These are phyloP conservation scores for Triticum dicoccoides DNA, from an alignment of 176 grass and related monocot species.

Conservation along the genomic window DNA sequence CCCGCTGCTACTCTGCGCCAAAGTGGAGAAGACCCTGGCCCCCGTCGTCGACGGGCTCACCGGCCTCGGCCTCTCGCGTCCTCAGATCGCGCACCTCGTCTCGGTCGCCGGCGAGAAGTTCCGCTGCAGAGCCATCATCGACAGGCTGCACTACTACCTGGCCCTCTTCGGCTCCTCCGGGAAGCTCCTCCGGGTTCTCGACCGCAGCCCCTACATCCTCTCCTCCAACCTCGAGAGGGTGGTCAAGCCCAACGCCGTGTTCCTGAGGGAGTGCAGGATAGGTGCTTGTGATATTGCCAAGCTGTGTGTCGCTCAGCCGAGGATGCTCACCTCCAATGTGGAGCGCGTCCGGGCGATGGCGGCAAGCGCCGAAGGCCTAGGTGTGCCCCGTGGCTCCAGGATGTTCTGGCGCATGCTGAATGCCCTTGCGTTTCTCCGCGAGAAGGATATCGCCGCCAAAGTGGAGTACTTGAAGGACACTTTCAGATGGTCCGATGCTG, in stretches of 20 bases:
- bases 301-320: background rate
- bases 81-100: background rate
- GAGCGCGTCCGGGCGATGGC: background rate
- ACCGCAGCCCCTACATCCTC: background rate
- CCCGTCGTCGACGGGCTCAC: background rate
- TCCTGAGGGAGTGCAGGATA: background rate
- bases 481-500: background rate
- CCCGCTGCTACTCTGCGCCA: background rate
- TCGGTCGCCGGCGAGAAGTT: background rate
- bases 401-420: background rate
- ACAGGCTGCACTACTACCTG: background rate
- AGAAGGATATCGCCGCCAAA: background rate
- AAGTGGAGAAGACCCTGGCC: background rate
- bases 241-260: background rate
- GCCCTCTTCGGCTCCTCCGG: background rate
- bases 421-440: background rate
- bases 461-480: background rate
- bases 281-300: background rate
- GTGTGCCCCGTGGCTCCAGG: background rate
- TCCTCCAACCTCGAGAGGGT: background rate
- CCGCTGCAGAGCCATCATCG: background rate
- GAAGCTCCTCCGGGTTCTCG: background rate
- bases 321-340: background rate
- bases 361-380: background rate
- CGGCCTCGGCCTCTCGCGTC: no score